phyloP scores from a whole-genome alignment of 768 basidiomycete genomes.

The Lactifluus subvellereus region DNA sequence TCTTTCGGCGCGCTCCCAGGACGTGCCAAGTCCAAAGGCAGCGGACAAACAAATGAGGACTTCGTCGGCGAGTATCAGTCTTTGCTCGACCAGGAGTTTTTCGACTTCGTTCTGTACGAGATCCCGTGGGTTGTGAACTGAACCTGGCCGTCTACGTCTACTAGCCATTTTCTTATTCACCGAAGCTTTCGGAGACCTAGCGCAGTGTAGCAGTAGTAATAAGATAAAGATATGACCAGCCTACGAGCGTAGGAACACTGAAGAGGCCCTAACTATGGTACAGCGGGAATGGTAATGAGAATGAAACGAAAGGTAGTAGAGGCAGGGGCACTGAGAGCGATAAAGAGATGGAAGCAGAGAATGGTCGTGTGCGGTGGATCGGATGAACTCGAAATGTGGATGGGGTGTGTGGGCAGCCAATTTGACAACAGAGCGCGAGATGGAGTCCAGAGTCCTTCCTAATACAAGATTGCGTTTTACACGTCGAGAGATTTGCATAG shows the following conservation, averaged over 20 bases:
- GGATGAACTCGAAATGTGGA: slow-evolving; percentile 19
- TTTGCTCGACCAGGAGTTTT: slow-evolving; percentile 92
- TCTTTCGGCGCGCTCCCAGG: slow-evolving; percentile 63
- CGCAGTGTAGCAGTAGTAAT: slow-evolving; percentile 24
- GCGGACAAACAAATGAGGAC: slow-evolving; percentile 47
- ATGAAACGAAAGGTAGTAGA: slow-evolving; percentile 7
- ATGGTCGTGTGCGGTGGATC: slow-evolving; percentile 7
- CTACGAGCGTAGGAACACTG: slow-evolving; percentile 47
- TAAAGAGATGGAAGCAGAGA: slow-evolving; percentile 23
- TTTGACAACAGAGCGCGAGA: slow-evolving; percentile 11
- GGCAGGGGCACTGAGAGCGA: slow-evolving; percentile 9
- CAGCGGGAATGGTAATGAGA: slow-evolving; percentile 21
- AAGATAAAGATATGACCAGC: slow-evolving; percentile 55
- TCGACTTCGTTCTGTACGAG: slow-evolving; percentile 92
- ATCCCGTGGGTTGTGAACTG: slow-evolving; percentile 82
- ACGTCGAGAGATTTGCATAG: slow-evolving; percentile 19
- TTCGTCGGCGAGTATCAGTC: slow-evolving; percentile 88
- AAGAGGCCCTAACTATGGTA: slow-evolving; percentile 37
- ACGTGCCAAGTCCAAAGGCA: slow-evolving; percentile 41
- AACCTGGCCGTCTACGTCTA: slow-evolving; percentile 24
- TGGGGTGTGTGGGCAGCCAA: slow-evolving; percentile 10
- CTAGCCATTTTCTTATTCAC: slow-evolving; percentile 16
- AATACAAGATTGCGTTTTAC: slow-evolving; percentile 22
- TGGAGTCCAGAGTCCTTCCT: slow-evolving; percentile 26
- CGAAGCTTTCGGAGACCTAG: slow-evolving; percentile 15